Evolutionary conservation across 192 early-diverging fungal genomes (phyloP).

Genomic region (Phlyctochytrium planicorne): DNA sequence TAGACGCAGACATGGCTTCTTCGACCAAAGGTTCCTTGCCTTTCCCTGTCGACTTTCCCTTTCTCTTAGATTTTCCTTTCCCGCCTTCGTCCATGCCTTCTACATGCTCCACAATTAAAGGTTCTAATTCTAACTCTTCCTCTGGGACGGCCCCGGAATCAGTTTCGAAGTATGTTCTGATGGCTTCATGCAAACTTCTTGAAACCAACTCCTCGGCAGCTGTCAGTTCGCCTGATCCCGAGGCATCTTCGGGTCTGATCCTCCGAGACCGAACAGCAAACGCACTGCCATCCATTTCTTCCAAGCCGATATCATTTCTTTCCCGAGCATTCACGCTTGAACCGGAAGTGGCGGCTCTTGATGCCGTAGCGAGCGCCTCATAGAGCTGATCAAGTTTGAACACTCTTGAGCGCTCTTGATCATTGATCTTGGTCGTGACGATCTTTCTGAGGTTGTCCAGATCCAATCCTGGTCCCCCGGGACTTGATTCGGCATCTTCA

Average conservation of each 20-base stretch:
- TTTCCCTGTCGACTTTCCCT: neutral
- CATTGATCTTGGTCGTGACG: slow-evolving; percentile 15
- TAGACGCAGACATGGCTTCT: too few relatives aligned
- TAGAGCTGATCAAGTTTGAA: slow-evolving; percentile 31
- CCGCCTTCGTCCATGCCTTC: neutral
- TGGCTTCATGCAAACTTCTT: neutral
- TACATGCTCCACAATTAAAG: neutral
- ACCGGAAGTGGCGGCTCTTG: slow-evolving; percentile 6
- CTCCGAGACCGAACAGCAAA: too few relatives aligned
- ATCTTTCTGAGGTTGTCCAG: slow-evolving; percentile 17
- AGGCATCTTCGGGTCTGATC: too few relatives aligned
- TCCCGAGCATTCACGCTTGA: too few relatives aligned
- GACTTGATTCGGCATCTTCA: slow-evolving; percentile 1
- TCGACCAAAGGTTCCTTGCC: too few relatives aligned
- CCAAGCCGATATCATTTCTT: too few relatives aligned
- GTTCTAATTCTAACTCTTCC: too few relatives aligned
- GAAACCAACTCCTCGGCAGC: neutral
- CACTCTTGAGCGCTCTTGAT: slow-evolving; percentile 22
- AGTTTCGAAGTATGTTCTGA: neutral
- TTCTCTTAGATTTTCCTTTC: neutral
- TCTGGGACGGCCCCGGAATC: too few relatives aligned
- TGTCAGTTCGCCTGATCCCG: neutral
- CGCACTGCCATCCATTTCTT: slow-evolving; percentile 6
- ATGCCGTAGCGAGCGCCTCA: slow-evolving; percentile 8
- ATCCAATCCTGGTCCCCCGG: too few relatives aligned